Base-by-base conservation (phyloP, 768 basidiomycete species). In the Amanita molliuscula region DNA sequence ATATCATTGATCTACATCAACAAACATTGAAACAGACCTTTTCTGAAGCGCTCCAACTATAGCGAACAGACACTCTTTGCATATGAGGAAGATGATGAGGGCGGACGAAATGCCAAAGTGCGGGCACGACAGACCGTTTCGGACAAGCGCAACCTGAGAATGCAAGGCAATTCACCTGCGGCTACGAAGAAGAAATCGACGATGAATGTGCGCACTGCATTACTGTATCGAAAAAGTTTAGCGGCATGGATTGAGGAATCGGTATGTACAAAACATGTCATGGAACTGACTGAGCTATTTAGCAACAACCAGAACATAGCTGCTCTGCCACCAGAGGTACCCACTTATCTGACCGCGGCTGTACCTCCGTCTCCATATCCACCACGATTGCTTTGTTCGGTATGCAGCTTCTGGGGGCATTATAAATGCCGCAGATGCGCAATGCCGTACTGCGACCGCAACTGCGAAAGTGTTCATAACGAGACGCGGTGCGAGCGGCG, bases 401-500 rank as follows among this genome's bases (percentile, higher is more conserved):
- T 91, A 21, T 92, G 90, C 56, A 88, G 90, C 2, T 91, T 87
- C 62, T 85, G 78, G 77, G 88, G 86, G 5, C 70, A 71, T 3
- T 92, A 93, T 61, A 82, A 76, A 49, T 93, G 90, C 67, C 77
- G 75, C 53, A 78, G 76, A 56, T 92, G 90, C 65, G 79, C 80
- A 0, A 72, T 88, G 72, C 70, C 81, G 1, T 91, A 82, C 55
- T 92, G 90, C 55, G 82, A 83, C 62, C 66, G 72, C 36, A 79
- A 78, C 49, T 93, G 90, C 58, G 78, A 83, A 58, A 67, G 68
- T 16, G 78, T 86, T 3, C 90, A 93, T 56, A 69, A 74, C 23
- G 90, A 92, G 65, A 88, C 84, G 20, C 74, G 87, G 29, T 92
- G 90, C 62, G 89, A 92, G 59, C 70, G 79, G 52, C 71, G 88